Evolutionary conservation across 768 basidiomycete genomes (phyloP), one percentile per base, ranked within the genome.

Genomic region (Boletus reticulatus): DNA sequence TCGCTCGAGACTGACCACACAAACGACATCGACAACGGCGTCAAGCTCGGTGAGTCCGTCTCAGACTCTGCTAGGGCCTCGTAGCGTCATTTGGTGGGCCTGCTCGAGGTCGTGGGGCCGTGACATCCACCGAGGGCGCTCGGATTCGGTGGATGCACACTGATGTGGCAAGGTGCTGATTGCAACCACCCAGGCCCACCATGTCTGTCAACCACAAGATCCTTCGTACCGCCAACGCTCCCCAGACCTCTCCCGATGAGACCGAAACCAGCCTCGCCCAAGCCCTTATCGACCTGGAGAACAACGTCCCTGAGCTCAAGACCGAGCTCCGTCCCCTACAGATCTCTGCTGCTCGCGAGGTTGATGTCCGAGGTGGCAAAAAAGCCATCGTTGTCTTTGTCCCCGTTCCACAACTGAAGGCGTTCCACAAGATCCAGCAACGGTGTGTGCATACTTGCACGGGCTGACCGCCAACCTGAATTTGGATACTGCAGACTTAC

Each of bases 381-480:
- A 99, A 98, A 82, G 97, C 97, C 50, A 95, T 99, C 67, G 93
- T 99, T 60, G 80, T 99, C 74, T 99, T 99, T 71, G 95, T 98
- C 45, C 97, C 97, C 54, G 89, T 96, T 48, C 94, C 96, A 62
- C 93, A 95, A 77, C 74, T 96, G 76, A 98, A 98, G 80, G 96
- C 95, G 16, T 99, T 95, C 89, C 93, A 89, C 80, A 98, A 96
- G 78, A 82, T 98, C 66, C 97, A 99, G 78, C 87, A 87, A 72
- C 89, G 95, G 94, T 97, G 65, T 8, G 58, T 59, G 38, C 13
- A 41, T 46, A 10, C 22, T 38, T 43, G 10, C 37, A 34, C 5
- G 41, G 4, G 24, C 32, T 41, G 48, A 38, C 50, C 37, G 38
- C n/a, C 50, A 34, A 57, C 39, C 42, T 61, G 60, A 58, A 47